These are phyloP conservation scores for Penicillium paxilli DNA, from an alignment of 495 filamentous ascomycete genomes.

Conservation along the genomic window DNA sequence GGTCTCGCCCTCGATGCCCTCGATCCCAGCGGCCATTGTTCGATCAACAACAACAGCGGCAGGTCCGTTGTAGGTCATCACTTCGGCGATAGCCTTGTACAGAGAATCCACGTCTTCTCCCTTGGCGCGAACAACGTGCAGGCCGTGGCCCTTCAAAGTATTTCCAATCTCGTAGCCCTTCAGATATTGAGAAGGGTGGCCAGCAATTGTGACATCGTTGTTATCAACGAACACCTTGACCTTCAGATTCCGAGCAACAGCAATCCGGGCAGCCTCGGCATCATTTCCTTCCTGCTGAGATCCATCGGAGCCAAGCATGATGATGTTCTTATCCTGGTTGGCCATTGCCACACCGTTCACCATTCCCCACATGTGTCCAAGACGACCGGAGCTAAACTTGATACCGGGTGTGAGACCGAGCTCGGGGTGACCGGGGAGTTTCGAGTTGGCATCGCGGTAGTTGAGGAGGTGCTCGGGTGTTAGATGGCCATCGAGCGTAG, in stretches of 20 bases:
- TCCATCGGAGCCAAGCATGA: constrained; percentile 40
- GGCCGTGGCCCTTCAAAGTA: constrained; percentile 34
- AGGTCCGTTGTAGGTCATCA: constrained; percentile 32
- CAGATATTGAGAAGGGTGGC: constrained; percentile 38
- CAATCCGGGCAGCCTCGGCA: constrained; percentile 39
- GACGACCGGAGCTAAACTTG: constrained; percentile 42
- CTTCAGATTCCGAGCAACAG: constrained; percentile 36
- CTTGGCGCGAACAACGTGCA: constrained; percentile 34
- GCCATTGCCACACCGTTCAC: constrained; percentile 42
- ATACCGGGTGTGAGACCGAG: constrained; percentile 39
- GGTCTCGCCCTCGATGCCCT: constrained; percentile 33
- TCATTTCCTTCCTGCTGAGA: constrained; percentile 47
- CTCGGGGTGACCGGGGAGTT: constrained; percentile 42
- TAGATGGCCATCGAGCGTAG: constrained; percentile 38
- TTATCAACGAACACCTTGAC: constrained; percentile 45
- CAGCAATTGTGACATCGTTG: constrained; percentile 44
- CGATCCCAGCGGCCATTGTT: constrained; percentile 38
- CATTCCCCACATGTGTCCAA: constrained; percentile 45
- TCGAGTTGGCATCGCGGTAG: constrained; percentile 41
- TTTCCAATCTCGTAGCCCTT: constrained; percentile 33
- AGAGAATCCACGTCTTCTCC: constrained; percentile 39
- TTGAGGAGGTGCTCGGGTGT: constrained; percentile 38
- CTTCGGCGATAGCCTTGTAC: constrained; percentile 31
- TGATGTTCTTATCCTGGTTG: constrained; percentile 33
- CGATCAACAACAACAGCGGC: constrained; percentile 37